phyloP scores from a whole-genome alignment of 192 early-diverging fungal genomes.

The Jimgerdemannia flammicorona region DNA sequence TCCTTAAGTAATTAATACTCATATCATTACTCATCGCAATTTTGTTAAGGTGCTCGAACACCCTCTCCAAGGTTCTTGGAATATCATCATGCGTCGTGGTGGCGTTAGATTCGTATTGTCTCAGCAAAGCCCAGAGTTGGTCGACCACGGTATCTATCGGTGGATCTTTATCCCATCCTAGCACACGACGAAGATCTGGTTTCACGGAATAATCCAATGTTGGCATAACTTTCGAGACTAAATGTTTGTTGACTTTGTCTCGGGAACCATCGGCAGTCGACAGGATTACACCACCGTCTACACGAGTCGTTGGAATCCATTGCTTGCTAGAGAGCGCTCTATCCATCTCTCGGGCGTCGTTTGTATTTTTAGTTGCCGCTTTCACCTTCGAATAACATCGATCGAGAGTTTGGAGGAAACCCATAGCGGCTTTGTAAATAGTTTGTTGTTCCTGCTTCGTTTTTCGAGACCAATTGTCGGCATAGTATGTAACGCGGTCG shows the following conservation, averaged over 20 bases:
- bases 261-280: no score
- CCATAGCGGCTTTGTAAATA: not conserved
- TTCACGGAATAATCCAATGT: not conserved
- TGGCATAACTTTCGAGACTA: slow-evolving; percentile 12
- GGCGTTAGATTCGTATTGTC: not conserved
- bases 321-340: no score
- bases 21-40: no score
- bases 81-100: no score
- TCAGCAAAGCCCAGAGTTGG: slow-evolving; percentile 4
- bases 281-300: no score
- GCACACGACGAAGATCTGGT: not conserved
- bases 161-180: slow-evolving; percentile 22
- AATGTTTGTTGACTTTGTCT: no score
- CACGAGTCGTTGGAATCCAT: no score
- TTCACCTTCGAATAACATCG: not conserved
- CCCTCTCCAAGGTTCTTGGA: no score
- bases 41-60: no score
- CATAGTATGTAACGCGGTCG: not conserved
- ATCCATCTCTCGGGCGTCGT: no score
- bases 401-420: not conserved
- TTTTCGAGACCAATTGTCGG: not conserved
- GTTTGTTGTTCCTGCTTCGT: not conserved
- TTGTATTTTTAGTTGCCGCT: not conserved
- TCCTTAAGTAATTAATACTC: no score
- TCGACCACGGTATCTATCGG: slow-evolving; percentile 20